Evolutionary conservation across 345 rosid species (phyloP), one percentile per base, ranked within the genome.

Genomic region (Eucalyptus paniculata): DNA sequence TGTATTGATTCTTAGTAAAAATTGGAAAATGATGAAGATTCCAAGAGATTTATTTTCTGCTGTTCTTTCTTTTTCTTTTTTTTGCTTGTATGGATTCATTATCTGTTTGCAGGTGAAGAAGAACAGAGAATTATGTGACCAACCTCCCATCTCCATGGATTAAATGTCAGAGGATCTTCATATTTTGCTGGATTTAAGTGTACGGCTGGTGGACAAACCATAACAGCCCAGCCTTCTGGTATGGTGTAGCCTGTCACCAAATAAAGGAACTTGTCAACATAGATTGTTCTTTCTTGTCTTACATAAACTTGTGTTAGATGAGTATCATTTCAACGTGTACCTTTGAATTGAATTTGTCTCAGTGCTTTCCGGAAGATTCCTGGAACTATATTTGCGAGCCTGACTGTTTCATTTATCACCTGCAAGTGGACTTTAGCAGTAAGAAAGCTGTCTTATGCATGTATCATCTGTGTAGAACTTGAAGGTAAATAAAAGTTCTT

Each of bases 131-230:
- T 89, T 67, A 58, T 85, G 85, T 12, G 62, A 90, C 95, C 87
- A 88, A 95, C 99, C 95, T 94, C 94, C 99, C 98, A 97, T 96
- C 99, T 95, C 91, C 96, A 94, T 89, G 99, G 98, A 92, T 96
- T 92, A 89, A 97, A 97, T 91, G 94, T 87, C 34, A 94, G 95
- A 53, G 98, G 98, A 89, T 96, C 96, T 90, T 95, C 92, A 91
- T 96, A 96, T 88, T 89, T 95, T 47, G 88, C 91, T 86, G 96
- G 96, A 93, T 94, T 95, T 92, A 96, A 93, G 93, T 97, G 98
- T 85, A 97, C 96, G 42, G 99, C 99, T 42, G 99, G 99, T 86
- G 99, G 99, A 91, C 97, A 95, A 50, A 97, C 96, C 98, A 96
- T 96, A 32, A 97, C 94, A 34, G 94, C 96, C 99, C 99, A 97